phyloP scores from a whole-genome alignment of 208 protist genomes.

The Tritrichomonas musculus region DNA sequence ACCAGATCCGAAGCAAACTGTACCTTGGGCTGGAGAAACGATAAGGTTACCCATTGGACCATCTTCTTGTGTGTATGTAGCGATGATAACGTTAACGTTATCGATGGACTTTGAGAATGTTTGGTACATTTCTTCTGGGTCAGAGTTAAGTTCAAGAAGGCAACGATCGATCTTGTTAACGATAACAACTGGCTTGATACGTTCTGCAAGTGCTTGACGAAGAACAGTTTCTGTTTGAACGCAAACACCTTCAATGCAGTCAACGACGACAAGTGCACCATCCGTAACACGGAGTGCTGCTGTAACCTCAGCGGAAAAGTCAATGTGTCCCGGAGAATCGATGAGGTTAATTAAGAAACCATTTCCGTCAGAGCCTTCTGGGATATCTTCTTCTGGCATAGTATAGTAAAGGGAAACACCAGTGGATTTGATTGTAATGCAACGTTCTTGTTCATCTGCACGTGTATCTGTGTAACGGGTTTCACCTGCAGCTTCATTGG shows the following conservation, averaged over 20 bases:
- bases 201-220: slow-evolving; percentile 85
- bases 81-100: slow-evolving; percentile 86
- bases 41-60: slow-evolving; percentile 72
- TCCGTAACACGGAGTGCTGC: slow-evolving; percentile 97
- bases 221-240: slow-evolving; percentile 99
- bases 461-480: slow-evolving; percentile 79
- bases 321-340: slow-evolving; percentile 93
- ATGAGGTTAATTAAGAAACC: slow-evolving; percentile 95
- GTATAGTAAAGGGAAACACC: slow-evolving; percentile 94
- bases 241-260: slow-evolving; percentile 96
- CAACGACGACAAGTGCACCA: slow-evolving; percentile 96
- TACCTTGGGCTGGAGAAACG: slow-evolving; percentile 73
- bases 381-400: slow-evolving; percentile 59
- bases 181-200: slow-evolving; percentile 94
- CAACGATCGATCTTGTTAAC: slow-evolving; percentile 98
- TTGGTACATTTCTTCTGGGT: slow-evolving; percentile 68
- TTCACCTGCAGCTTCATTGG: slow-evolving; percentile 69
- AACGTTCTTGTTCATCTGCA: slow-evolving; percentile 88
- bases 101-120: slow-evolving; percentile 75
- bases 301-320: slow-evolving; percentile 97
- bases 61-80: slow-evolving; percentile 73
- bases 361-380: slow-evolving; percentile 49
- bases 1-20: slow-evolving; percentile 92
- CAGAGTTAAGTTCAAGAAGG: slow-evolving; percentile 80
- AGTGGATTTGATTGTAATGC: slow-evolving; percentile 99